Conservation (phyloP, 768 basidiomycete genomes). For the Pulveroboletus ravenelii region DNA sequence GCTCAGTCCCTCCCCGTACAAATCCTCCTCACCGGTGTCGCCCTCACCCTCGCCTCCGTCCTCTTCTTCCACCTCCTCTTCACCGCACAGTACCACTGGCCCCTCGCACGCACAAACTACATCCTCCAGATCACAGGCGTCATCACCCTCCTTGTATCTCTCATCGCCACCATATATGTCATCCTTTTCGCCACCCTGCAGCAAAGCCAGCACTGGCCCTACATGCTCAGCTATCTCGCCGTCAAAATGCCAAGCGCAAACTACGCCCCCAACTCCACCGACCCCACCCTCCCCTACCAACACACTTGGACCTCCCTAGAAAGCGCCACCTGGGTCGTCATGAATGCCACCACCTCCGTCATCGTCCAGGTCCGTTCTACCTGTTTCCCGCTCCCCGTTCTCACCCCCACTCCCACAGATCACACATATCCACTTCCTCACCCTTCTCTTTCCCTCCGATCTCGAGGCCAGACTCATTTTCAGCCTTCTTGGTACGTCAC, state of each 20-base stretch:
- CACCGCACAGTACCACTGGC: conserved; percentile 94
- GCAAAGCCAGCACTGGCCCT: conserved; percentile 82
- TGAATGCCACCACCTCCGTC: conserved; percentile 81
- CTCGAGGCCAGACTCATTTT: conserved; percentile 87
- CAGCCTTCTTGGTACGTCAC: conserved; percentile 62
- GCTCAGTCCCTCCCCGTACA: conserved; percentile 89
- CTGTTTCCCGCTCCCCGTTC: not conserved
- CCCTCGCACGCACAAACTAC: conserved; percentile 90
- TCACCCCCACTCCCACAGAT: conserved; percentile 51
- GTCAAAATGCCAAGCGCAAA: conserved; percentile 50
- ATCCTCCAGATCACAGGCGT: conserved; percentile 84
- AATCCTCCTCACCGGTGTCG: conserved; percentile 78
- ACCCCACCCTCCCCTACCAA: conserved; percentile 24
- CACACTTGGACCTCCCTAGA: conserved; percentile 58
- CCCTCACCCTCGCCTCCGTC: conserved; percentile 77
- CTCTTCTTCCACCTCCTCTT: conserved; percentile 91
- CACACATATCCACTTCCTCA: conserved; percentile 96
- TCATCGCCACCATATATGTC: conserved; percentile 73
- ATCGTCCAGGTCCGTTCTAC: conserved; percentile 69
- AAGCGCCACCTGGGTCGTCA: conserved; percentile 74
- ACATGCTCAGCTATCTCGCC: conserved; percentile 91
- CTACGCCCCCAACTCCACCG: conserved; percentile 10
- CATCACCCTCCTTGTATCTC: conserved; percentile 68
- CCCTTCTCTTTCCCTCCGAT: conserved; percentile 87
- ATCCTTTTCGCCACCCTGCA: conserved; percentile 55